Evolutionary conservation across 495 filamentous ascomycete species (phyloP).

Genomic region (Mycothermus thermophilus): DNA sequence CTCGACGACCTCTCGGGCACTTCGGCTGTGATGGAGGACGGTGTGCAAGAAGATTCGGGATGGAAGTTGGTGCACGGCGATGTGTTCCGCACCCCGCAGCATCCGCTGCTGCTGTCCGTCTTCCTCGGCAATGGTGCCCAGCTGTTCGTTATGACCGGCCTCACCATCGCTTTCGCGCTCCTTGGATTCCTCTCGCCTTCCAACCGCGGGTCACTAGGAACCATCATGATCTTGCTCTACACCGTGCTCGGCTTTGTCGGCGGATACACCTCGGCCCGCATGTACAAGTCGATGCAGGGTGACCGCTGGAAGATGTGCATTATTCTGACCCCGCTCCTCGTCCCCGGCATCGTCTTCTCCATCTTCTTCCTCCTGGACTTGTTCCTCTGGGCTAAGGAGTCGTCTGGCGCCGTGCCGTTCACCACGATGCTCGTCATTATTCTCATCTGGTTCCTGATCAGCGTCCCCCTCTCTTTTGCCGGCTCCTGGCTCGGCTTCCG

Average conservation of each 20-base stretch:
- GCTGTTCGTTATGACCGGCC: slow-evolving; percentile 92
- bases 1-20: slow-evolving; percentile 72
- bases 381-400: slow-evolving; percentile 83
- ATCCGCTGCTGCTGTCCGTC: slow-evolving; percentile 71
- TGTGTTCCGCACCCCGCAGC: slow-evolving; percentile 79
- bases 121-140: slow-evolving; percentile 90
- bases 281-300: slow-evolving; percentile 85
- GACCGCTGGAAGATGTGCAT: slow-evolving; percentile 93
- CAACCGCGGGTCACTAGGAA: slow-evolving; percentile 84
- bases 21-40: slow-evolving; percentile 70
- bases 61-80: slow-evolving; percentile 98
- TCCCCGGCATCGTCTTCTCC: slow-evolving; percentile 76
- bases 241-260: slow-evolving; percentile 86
- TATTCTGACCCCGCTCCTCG: slow-evolving; percentile 66
- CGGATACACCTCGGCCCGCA: slow-evolving; percentile 75
- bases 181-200: slow-evolving; percentile 90
- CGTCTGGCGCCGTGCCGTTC: slow-evolving; percentile 89
- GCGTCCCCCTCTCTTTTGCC: slow-evolving; percentile 74
- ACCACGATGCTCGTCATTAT: slow-evolving; percentile 90
- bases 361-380: slow-evolving; percentile 90
- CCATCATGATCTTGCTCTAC: slow-evolving; percentile 82
- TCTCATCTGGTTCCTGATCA: slow-evolving; percentile 92
- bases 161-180: slow-evolving; percentile 85
- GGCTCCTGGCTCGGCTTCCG: slow-evolving; percentile 89
- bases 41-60: slow-evolving; percentile 91